phyloP scores from a whole-genome alignment of 164 flowering plant genomes.

The Echeveria elegans region DNA sequence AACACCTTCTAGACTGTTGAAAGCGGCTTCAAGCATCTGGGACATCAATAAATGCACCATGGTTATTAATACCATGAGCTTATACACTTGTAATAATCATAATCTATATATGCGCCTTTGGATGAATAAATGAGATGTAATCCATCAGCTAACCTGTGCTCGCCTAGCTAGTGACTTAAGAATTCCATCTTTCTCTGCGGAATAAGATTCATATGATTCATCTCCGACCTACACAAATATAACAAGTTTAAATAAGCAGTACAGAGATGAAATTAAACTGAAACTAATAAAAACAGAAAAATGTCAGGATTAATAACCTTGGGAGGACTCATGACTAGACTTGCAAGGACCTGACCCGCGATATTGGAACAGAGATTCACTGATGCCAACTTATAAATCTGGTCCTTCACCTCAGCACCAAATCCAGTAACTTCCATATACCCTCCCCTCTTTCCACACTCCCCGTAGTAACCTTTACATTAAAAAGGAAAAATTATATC shows the following conservation, averaged over 20 bases:
- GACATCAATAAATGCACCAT: not conserved
- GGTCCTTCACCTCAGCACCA: constrained; percentile 68
- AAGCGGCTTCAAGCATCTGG: constrained; percentile 80
- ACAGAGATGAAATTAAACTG: not conserved
- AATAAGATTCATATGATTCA: constrained; percentile 74
- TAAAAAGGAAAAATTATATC: not conserved
- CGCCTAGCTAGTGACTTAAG: constrained; percentile 82
- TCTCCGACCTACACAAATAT: constrained; percentile 37
- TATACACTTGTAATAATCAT: not conserved
- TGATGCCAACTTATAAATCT: constrained; percentile 92
- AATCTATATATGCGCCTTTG: not conserved
- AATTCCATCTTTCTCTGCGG: constrained; percentile 74
- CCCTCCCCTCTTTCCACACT: constrained; percentile 99
- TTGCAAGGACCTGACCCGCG: constrained; percentile 95
- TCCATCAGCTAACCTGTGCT: constrained; percentile 65
- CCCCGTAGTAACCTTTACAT: constrained; percentile 79
- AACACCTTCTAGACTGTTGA: constrained; percentile 81
- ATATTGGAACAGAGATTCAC: constrained; percentile 96
- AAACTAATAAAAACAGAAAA: not conserved
- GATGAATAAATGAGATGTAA: not conserved
- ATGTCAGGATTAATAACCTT: constrained; percentile 35
- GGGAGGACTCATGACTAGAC: constrained; percentile 98
- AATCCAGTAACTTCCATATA: constrained; percentile 99
- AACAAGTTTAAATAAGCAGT: not conserved
- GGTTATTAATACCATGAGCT: too few species aligned